Evolutionary conservation across 75 land plant genomes (phyloP), one percentile per base, ranked within the genome.

Genomic region (Pseudotsuga menziesii): DNA sequence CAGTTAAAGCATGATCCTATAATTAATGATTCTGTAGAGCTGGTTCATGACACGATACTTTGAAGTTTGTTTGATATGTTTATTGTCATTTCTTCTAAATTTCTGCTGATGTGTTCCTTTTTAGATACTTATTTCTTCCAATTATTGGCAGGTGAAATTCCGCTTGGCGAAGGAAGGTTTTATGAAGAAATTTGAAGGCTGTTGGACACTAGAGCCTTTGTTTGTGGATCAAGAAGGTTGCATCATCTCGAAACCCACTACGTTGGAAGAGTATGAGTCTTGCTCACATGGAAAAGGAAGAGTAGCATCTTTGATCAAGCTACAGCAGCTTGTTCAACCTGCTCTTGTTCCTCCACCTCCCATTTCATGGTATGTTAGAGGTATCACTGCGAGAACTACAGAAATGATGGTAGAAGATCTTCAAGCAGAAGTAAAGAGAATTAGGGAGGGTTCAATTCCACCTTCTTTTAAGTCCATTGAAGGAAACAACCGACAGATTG

Each of bases 171-270:
- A 88, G 74, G 72, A 90, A 35, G 99, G 99, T 25, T 96, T 96
- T 62, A 96, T 96, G 99, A 87, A 94, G 80, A 88, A 77, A 81
- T 96, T 96, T 77, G 97, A 96, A 82, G 99, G 99, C 9, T 59
- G 79, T 56, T 96, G 99, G 99, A 86, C 74, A 58, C 62, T 94
- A 26, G 85, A 96, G 58, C 99, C 99, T 56, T 13, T 91, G 15
- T 94, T 89, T 77, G 83, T 94, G 12, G 99, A 96, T 72, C 86
- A 92, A 75, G 79, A 87, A 17, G 20, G 63, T 0, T 92, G 94
- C 73, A 67, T 61, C 35, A 82, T 85, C 23, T 78, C 72, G 17
- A 84, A 82, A 55, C 92, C 90, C 0, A 77, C 72, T 32, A 80
- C 86, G 36, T 63, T 60, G 67, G 74, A 59, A 17, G 90, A 90